These are phyloP conservation scores for Talaromyces proteolyticus DNA, from an alignment of 495 filamentous ascomycete genomes.

Conservation along the genomic window DNA sequence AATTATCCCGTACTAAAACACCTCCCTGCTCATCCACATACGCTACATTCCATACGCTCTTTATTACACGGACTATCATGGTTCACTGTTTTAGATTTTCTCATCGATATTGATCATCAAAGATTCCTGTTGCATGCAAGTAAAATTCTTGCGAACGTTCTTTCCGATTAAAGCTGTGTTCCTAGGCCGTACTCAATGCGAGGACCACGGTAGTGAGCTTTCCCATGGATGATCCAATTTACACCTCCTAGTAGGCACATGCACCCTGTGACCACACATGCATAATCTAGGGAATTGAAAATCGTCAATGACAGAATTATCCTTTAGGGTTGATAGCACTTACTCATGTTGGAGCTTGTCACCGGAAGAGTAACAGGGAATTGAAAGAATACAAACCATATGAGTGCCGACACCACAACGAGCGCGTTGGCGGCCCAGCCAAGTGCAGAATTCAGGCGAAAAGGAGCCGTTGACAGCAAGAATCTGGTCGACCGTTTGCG, in stretches of 20 bases:
- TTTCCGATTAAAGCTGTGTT: neutral
- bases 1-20: too few relatives aligned
- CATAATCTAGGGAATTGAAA: neutral
- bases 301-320: neutral
- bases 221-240: neutral
- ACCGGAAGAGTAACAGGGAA: slow-evolving; percentile 18
- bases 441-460: slow-evolving; percentile 11
- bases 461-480: slow-evolving; percentile 10
- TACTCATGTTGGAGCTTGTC: slow-evolving; percentile 21
- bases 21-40: too few relatives aligned
- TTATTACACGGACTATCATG: neutral
- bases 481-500: slow-evolving; percentile 10
- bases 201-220: neutral
- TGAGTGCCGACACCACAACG: slow-evolving; percentile 10
- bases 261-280: neutral
- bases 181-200: neutral
- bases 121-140: neutral
- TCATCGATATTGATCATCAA: neutral
- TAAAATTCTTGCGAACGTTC: neutral
- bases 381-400: slow-evolving; percentile 18
- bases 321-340: neutral
- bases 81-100: neutral
- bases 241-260: neutral
- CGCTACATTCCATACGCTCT: neutral
- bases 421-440: slow-evolving; percentile 16